Evolutionary conservation across 2,329 filamentous ascomycete species (phyloP).

Genomic region (Fusarium newnesense): DNA sequence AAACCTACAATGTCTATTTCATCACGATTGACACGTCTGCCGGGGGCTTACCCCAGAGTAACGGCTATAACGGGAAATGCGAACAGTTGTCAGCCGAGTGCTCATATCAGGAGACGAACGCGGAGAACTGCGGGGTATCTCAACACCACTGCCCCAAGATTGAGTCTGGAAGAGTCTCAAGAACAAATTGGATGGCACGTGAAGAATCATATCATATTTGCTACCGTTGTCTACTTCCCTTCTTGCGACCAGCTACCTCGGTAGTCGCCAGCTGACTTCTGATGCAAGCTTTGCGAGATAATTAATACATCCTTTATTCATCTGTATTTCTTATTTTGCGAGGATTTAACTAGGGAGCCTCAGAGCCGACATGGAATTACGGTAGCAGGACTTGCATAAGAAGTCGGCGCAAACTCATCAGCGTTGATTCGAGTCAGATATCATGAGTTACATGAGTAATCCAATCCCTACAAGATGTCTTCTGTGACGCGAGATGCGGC

Average conservation of each 20-base stretch:
- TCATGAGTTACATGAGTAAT: too few relatives aligned
- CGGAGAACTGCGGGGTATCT: conserved; percentile 2
- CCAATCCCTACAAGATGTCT: too few relatives aligned
- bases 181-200: background rate
- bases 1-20: background rate
- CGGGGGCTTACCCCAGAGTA: background rate
- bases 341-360: too few relatives aligned
- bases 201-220: background rate
- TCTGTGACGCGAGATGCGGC: too few relatives aligned
- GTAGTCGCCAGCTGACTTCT: too few relatives aligned
- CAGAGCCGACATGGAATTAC: too few relatives aligned
- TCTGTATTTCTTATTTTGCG: too few relatives aligned
- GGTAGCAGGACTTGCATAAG: too few relatives aligned
- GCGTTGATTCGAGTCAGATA: too few relatives aligned
- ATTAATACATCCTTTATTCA: too few relatives aligned
- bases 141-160: background rate
- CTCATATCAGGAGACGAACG: background rate
- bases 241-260: background rate
- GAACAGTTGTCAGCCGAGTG: background rate
- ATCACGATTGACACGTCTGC: fast-evolving
- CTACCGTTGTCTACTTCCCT: background rate
- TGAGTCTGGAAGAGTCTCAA: background rate
- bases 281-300: fast-evolving
- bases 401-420: too few relatives aligned
- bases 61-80: background rate